Evolutionary conservation across 2,329 filamentous ascomycete genomes (phyloP).

Genomic region (Fusarium sp.): DNA sequence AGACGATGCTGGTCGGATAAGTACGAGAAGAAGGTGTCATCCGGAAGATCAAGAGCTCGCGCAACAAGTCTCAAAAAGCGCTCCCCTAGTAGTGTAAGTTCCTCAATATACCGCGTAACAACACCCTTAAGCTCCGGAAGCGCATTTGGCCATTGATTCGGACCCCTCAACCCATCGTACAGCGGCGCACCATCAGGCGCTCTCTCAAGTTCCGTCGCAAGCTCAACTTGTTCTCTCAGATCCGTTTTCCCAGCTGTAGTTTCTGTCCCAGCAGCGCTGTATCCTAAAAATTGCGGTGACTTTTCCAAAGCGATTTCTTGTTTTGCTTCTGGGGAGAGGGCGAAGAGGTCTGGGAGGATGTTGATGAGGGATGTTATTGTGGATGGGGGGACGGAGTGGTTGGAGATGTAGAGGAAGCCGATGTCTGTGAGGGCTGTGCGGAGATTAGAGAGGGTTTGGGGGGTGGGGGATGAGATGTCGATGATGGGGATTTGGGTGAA

Average conservation of each 20-base stretch:
- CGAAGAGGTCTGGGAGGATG: constrained; percentile 56
- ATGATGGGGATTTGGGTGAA: constrained; percentile 58
- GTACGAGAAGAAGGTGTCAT: constrained; percentile 60
- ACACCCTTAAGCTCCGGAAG: constrained; percentile 48
- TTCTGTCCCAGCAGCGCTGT: constrained; percentile 64
- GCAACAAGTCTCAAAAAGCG: constrained; percentile 66
- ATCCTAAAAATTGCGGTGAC: constrained; percentile 69
- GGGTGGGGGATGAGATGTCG: constrained; percentile 56
- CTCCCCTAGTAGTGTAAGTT: constrained; percentile 60
- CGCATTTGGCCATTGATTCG: constrained; percentile 58
- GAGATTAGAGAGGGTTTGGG: constrained; percentile 54
- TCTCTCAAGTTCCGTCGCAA: constrained; percentile 62
- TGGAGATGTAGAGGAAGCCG: constrained; percentile 63
- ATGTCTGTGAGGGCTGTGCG: constrained; percentile 58
- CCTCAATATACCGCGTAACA: constrained; percentile 60
- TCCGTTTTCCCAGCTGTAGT: constrained; percentile 63
- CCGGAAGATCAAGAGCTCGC: constrained; percentile 60
- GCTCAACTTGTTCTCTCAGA: constrained; percentile 67
- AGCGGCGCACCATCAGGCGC: constrained; percentile 49
- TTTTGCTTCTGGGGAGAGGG: constrained; percentile 51
- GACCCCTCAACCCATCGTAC: constrained; percentile 56
- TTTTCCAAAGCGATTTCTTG: constrained; percentile 55
- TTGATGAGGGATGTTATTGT: constrained; percentile 49
- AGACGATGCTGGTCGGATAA: constrained; percentile 66
- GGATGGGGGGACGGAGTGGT: constrained; percentile 55